Base-by-base conservation (phyloP, 2,329 filamentous ascomycete species). In the Cordyceps farinosa region DNA sequence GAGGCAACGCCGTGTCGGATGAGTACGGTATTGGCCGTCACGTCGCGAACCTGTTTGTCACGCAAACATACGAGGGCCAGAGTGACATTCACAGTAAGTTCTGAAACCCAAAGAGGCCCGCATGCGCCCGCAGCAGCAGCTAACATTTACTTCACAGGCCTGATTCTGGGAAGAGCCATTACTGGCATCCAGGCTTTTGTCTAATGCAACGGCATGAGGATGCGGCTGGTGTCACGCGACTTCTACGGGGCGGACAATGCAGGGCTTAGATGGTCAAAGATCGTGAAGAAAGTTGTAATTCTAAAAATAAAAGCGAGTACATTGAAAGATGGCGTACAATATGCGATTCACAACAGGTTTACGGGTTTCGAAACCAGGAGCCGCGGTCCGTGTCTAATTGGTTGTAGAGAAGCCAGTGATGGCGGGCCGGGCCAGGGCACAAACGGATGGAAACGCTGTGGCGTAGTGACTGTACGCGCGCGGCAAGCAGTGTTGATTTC, bases 51-150 rank as follows among this genome's bases (percentile, higher is more conserved):
- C 77, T 99, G 67, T 99, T 96, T 76, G 95, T 99, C 60, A 96
- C 94, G 61, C 94, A 98, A 79, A 98, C 94, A 1, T 99, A 99
- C 70, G 95, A 99, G 79, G 95, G 95, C 29, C 95, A 98, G 78
- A 97, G 93, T 73, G 95, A 98, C 77, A 98, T 98, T 74, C 95
- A 98, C 76, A 87, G 92, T 94, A 79, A 84, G 90, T 85, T 62
- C 38, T 64, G 65, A 11, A 40, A 27, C 34, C 45, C n/a, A 29
- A n/a, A 22, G 27, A 29, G 10, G 34, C 13, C 13, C 10, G 36
- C 29, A 44, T 51, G 52, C 32, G 11, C 45, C 44, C 36, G n/a
- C 15, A 42, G 52, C 55, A 30, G 2, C 8, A n/a, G 61, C 47
- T 63, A 59, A 51, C 64, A 60, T 65, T 69, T 65, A 59, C 64